A percentile compares a stretch with the other conserved stretches of the same genome.
phyloP scores from a whole-genome alignment of 2,329 filamentous ascomycete genomes.

The Calonectria fujianensis region DNA sequence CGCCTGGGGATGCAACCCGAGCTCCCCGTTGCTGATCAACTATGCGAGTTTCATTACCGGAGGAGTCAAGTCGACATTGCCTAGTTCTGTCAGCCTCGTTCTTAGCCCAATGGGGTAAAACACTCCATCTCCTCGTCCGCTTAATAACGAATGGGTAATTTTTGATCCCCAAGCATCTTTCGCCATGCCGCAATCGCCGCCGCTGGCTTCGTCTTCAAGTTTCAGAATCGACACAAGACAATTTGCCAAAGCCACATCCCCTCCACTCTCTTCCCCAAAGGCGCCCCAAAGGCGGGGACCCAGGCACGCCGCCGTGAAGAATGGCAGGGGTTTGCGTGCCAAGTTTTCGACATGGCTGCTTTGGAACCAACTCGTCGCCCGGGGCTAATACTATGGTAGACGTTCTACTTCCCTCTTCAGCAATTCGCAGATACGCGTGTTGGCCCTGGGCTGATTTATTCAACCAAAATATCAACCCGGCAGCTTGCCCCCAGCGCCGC shows the following conservation, averaged over 20 bases:
- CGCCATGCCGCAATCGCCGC: slow-evolving; percentile 3
- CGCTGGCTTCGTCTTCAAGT: slow-evolving; percentile 22
- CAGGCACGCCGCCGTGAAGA: slow-evolving; percentile 26
- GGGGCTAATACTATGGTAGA: slow-evolving; percentile 22
- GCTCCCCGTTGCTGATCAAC: slow-evolving; percentile 24
- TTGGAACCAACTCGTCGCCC: slow-evolving; percentile 16
- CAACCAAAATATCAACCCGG: background rate
- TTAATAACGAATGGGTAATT: slow-evolving; percentile 8
- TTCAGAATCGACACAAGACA: slow-evolving; percentile 37
- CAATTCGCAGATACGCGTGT: slow-evolving; percentile 36
- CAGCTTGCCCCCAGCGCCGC: background rate
- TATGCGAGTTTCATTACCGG: slow-evolving; percentile 21
- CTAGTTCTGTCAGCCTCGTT: slow-evolving; percentile 32
- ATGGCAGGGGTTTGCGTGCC: slow-evolving; percentile 27
- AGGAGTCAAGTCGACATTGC: slow-evolving; percentile 26
- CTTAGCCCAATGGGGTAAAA: slow-evolving; percentile 30
- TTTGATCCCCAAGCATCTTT: background rate
- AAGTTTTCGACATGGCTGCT: slow-evolving; percentile 23
- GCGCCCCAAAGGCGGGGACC: slow-evolving; percentile 5
- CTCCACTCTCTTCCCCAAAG: background rate
- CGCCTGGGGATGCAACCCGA: slow-evolving; percentile 24
- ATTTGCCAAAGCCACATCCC: slow-evolving; percentile 39
- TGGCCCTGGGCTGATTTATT: background rate
- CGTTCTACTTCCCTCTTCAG: slow-evolving; percentile 24
- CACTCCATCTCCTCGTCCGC: slow-evolving; percentile 24